A percentile compares a stretch with the other conserved stretches of the same genome.
These are phyloP conservation scores for Myxozyma udenii DNA, from an alignment of 805 yeast species.

Conservation along the genomic window DNA sequence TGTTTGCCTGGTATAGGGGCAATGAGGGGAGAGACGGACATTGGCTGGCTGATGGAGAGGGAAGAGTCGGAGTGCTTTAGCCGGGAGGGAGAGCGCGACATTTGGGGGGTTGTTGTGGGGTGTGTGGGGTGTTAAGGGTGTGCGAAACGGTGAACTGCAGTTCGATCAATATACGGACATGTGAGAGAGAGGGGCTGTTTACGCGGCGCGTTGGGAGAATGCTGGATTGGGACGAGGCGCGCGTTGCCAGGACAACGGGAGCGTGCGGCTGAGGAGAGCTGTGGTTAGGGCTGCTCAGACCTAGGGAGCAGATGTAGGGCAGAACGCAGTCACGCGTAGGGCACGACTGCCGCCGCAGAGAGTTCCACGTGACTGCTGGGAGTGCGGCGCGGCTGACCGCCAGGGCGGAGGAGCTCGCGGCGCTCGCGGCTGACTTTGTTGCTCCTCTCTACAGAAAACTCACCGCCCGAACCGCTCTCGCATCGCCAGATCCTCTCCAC, in stretches of 20 bases:
- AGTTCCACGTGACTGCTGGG: too few relatives aligned
- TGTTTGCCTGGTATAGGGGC: slow-evolving; percentile 16
- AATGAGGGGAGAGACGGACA: slow-evolving; percentile 8
- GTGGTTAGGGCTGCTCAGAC: not conserved
- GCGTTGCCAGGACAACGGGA: not conserved
- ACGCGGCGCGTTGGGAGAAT: not conserved
- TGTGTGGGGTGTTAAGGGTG: not conserved
- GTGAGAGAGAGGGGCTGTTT: not conserved
- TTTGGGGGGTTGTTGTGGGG: not conserved
- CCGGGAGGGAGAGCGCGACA: slow-evolving; percentile 8
- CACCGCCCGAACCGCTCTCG: not conserved
- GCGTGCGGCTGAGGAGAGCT: not conserved
- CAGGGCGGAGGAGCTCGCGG: too few relatives aligned
- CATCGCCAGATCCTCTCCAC: not conserved
- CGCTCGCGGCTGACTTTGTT: too few relatives aligned
- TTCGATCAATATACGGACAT: not conserved
- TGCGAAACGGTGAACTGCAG: not conserved
- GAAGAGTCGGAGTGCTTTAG: slow-evolving; percentile 34
- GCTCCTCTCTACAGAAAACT: not conserved
- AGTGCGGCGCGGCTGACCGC: too few relatives aligned
- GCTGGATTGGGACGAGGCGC: not conserved
- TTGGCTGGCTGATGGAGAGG: slow-evolving; percentile 20
- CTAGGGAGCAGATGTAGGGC: not conserved
- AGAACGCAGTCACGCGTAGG: slow-evolving; percentile 2
- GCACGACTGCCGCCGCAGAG: not conserved